Conservation (phyloP, 305 asterid genomes). For the Coffea humblotiana region DNA sequence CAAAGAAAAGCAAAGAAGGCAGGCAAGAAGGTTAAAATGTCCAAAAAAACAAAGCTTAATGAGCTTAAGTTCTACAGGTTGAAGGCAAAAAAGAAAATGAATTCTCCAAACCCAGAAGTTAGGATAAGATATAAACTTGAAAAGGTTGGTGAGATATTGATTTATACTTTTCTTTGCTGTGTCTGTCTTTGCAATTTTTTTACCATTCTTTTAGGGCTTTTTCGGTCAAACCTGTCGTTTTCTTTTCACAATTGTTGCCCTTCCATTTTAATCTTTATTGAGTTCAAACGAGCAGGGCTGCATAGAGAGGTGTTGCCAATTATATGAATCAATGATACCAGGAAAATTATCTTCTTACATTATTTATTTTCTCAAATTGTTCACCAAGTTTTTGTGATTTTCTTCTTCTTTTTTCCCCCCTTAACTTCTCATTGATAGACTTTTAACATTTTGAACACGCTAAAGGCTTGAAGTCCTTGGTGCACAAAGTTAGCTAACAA, state of each 20-base stretch:
- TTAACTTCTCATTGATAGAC: neutral
- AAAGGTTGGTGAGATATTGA: slow-evolving; percentile 49
- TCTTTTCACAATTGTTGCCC: neutral
- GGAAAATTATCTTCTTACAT: neutral
- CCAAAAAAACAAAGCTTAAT: slow-evolving; percentile 71
- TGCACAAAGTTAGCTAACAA: neutral
- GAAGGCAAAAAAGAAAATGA: slow-evolving; percentile 93
- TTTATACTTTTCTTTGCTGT: slow-evolving; percentile 2
- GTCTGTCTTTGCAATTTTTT: neutral
- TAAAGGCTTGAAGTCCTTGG: neutral
- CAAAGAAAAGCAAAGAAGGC: slow-evolving; percentile 32
- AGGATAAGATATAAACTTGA: slow-evolving; percentile 89
- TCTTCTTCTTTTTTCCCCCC: neutral
- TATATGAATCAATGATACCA: no score
- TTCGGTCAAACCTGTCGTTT: neutral
- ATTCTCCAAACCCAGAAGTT: slow-evolving; percentile 92
- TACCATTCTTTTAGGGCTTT: neutral
- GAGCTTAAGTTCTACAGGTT: slow-evolving; percentile 83
- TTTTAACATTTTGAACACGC: neutral
- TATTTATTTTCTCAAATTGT: neutral
- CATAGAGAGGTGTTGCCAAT: neutral
- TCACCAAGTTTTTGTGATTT: neutral
- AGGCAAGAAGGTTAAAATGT: slow-evolving; percentile 38
- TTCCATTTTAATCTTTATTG: neutral
- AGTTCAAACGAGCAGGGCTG: neutral